Percentiles rank a stretch among this genome's conserved stretches.
Conservation (phyloP, 2,329 filamentous ascomycete species). For the Fusarium agapanthi region DNA sequence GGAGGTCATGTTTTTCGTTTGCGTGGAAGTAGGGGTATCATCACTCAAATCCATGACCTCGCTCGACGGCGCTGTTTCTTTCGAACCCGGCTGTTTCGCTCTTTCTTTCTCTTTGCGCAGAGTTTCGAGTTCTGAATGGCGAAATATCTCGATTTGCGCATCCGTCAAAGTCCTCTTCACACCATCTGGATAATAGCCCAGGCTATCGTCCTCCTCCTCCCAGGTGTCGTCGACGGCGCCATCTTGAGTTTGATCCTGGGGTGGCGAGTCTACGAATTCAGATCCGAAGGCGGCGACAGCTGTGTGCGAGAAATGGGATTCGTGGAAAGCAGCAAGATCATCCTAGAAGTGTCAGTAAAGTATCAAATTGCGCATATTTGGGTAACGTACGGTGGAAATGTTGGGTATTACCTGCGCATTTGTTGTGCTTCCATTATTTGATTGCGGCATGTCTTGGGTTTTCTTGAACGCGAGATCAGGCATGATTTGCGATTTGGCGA, state of each 20-base stretch:
- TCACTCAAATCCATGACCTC: constrained; percentile 27
- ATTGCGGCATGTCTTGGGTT: constrained; percentile 32
- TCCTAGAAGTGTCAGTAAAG: constrained; percentile 54
- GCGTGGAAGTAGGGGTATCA: neutral
- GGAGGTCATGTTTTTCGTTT: constrained; percentile 12
- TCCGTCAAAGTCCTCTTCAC: constrained; percentile 90
- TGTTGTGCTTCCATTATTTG: constrained; percentile 19
- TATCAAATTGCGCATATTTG: neutral
- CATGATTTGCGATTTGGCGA: constrained; percentile 14
- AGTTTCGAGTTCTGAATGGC: constrained; percentile 84
- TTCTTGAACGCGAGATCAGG: constrained; percentile 5
- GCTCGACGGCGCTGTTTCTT: constrained; percentile 12
- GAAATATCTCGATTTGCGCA: constrained; percentile 88
- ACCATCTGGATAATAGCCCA: constrained; percentile 89
- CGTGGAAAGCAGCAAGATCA: constrained; percentile 67
- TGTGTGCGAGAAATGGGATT: constrained; percentile 64
- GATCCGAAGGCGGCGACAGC: constrained; percentile 57
- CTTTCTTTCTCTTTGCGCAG: constrained; percentile 68
- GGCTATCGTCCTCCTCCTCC: constrained; percentile 70
- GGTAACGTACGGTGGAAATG: constrained; percentile 40
- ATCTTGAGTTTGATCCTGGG: constrained; percentile 37
- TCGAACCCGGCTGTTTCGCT: constrained; percentile 43
- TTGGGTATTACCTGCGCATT: constrained; percentile 31
- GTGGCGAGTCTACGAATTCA: constrained; percentile 53
- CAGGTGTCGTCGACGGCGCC: constrained; percentile 46